Evolutionary conservation across 768 basidiomycete species (phyloP), one percentile per base, ranked within the genome.

Genomic region (Pleurotus cornucopiae): DNA sequence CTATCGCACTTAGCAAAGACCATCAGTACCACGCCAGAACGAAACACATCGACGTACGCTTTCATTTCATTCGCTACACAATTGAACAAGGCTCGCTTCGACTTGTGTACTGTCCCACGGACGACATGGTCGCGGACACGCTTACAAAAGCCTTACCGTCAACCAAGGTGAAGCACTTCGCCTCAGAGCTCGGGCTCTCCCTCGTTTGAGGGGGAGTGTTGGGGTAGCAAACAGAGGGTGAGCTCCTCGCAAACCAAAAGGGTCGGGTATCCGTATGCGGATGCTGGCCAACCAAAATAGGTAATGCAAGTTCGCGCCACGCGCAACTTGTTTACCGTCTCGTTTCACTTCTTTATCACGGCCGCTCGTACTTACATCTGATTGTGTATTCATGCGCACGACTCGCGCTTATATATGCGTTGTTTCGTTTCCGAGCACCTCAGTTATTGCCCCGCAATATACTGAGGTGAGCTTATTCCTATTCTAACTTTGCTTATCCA

Each of bases 21-120:
- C 61, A 65, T 13, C 54, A 58, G n/a, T 63, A 64, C 44, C 67
- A 70, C 26, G 34, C 62, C 9, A 46, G 64, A 3, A 63, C 66
- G 0, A 73, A 72, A 52, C 71, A 73, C 60, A 72, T 73, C 49
- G 66, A 69, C 47, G 63, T 69, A 21, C 60, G 60, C 0, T 63
- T 67, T 51, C 68, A 71, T 49, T 63, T 61, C 39, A 61, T 70
- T 25, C 57, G 63, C 0, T 60, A 63, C 9, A 54, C 53, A 4
- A 55, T 71, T 37, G 58, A 54, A 16, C 38, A 61, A 2, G 56
- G 57, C 6, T 25, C 43, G 2, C 40, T 63, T 25, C 23, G 34
- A 2, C 39, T 64, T n/a, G 26, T 44, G 49, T 39, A 65, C 43
- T 52, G 57, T 25, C 49, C 57, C 23, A 62, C 63, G 1, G 44